Evolutionary conservation across 2,329 filamentous ascomycete species (phyloP).

Genomic region (Trichoderma breve): DNA sequence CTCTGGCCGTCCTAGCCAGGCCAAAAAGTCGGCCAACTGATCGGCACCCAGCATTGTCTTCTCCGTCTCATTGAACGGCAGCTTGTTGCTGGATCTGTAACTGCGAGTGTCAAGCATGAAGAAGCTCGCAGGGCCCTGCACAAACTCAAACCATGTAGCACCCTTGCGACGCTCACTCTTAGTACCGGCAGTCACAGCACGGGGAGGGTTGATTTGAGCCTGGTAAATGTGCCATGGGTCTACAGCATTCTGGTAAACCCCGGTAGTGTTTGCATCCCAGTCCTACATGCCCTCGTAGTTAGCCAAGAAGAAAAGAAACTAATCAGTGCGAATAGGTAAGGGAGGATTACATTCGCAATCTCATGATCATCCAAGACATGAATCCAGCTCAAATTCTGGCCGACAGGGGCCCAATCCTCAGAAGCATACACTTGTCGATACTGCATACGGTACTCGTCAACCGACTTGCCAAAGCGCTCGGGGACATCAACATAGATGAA

Average conservation of each 20-base stretch:
- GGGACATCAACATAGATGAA: constrained; percentile 93
- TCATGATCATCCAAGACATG: constrained; percentile 97
- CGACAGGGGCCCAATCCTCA: constrained; percentile 79
- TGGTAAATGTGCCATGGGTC: constrained; percentile 90
- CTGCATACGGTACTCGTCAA: constrained; percentile 80
- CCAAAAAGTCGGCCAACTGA: constrained; percentile 76
- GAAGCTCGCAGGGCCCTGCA: constrained; percentile 86
- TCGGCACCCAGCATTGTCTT: constrained; percentile 86
- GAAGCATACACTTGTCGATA: constrained; percentile 96
- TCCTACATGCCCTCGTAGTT: constrained; percentile 57
- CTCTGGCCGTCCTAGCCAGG: constrained; percentile 71
- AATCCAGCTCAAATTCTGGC: constrained; percentile 87
- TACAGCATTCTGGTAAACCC: constrained; percentile 73
- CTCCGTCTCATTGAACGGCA: constrained; percentile 57
- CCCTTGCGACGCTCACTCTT: constrained; percentile 42
- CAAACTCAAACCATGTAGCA: constrained; percentile 85
- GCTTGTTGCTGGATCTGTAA: constrained; percentile 69
- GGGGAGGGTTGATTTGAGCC: constrained; percentile 76
- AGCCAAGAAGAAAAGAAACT: not conserved
- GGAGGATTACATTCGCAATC: constrained; percentile 76
- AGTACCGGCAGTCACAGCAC: constrained; percentile 50
- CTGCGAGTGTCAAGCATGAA: constrained; percentile 92
- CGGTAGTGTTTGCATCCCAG: constrained; percentile 78
- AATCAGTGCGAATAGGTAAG: not conserved
- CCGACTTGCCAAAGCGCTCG: constrained; percentile 66